phyloP scores from a whole-genome alignment of 1,139 yeast genomes.

The Taphrina communis region DNA sequence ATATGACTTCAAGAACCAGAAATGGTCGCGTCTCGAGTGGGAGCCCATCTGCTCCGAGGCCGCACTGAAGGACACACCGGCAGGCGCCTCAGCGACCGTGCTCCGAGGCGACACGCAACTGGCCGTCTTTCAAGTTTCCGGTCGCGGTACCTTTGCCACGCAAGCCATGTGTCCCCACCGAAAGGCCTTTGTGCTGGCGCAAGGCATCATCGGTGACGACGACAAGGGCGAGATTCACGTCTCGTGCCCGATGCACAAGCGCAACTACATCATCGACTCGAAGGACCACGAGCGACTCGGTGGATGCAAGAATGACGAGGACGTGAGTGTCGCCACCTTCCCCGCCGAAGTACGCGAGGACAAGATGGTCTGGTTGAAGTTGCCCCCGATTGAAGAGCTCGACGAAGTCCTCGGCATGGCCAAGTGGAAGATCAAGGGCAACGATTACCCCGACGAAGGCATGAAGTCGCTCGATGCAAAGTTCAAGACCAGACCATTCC shows the following conservation, averaged over 20 bases:
- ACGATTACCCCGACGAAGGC: slow-evolving; percentile 33
- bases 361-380: slow-evolving; percentile 49
- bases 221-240: slow-evolving; percentile 50
- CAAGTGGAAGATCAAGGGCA: slow-evolving; percentile 50
- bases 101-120: slow-evolving; percentile 52
- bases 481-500: slow-evolving; percentile 32
- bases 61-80: slow-evolving; percentile 50
- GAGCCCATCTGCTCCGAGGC: slow-evolving; percentile 48
- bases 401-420: slow-evolving; percentile 51
- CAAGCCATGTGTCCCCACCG: slow-evolving; percentile 55
- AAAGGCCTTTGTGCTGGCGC: slow-evolving; percentile 51
- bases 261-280: slow-evolving; percentile 50
- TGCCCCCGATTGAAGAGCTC: slow-evolving; percentile 51
- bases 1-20: slow-evolving; percentile 49
- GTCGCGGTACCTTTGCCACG: slow-evolving; percentile 50
- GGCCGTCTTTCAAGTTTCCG: slow-evolving; percentile 51
- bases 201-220: slow-evolving; percentile 52
- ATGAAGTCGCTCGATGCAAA: slow-evolving; percentile 30
- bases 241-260: slow-evolving; percentile 53
- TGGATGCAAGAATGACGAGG: slow-evolving; percentile 50
- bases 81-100: slow-evolving; percentile 51
- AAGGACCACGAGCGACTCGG: slow-evolving; percentile 48
- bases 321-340: slow-evolving; percentile 51
- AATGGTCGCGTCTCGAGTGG: slow-evolving; percentile 51
- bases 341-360: slow-evolving; percentile 50